Evolutionary conservation across 208 protist species (phyloP).

Genomic region (Endotrypanum monterogeii): DNA sequence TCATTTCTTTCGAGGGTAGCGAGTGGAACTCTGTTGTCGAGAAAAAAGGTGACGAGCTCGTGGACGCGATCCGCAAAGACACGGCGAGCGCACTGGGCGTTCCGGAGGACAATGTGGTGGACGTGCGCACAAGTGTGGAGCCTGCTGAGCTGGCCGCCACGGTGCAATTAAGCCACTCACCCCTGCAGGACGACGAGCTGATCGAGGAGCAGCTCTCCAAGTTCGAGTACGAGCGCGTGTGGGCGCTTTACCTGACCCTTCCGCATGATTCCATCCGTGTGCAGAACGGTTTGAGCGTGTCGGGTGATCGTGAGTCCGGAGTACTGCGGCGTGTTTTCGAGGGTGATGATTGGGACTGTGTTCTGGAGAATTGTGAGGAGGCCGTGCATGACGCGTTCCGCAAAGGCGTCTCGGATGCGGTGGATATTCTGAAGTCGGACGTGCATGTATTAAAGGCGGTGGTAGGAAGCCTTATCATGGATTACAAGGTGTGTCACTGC

Average conservation of each 20-base stretch:
- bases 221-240: slow-evolving; percentile 44
- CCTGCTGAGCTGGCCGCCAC: slow-evolving; percentile 17
- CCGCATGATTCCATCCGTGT: background rate
- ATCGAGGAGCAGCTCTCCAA: slow-evolving; percentile 46
- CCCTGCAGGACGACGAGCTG: slow-evolving; percentile 39
- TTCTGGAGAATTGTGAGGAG: slow-evolving; percentile 31
- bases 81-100: slow-evolving; percentile 39
- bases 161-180: slow-evolving; percentile 36
- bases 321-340: slow-evolving; percentile 45
- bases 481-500: slow-evolving; percentile 40
- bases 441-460: slow-evolving; percentile 36
- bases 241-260: slow-evolving; percentile 38
- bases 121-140: slow-evolving; percentile 23
- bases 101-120: slow-evolving; percentile 27
- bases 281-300: slow-evolving; percentile 10
- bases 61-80: slow-evolving; percentile 41
- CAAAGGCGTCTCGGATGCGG: slow-evolving; percentile 26
- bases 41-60: slow-evolving; percentile 20
- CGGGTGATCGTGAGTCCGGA: slow-evolving; percentile 35
- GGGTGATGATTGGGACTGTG: slow-evolving; percentile 58
- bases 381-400: slow-evolving; percentile 39
- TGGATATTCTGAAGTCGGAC: slow-evolving; percentile 23
- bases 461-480: slow-evolving; percentile 42
- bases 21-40: slow-evolving; percentile 52
- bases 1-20: slow-evolving; percentile 56